A percentile compares a stretch with the other conserved stretches of the same genome.
Evolutionary conservation across 2,329 filamentous ascomycete species (phyloP).

Genomic region (Amauroascus verrucosus): DNA sequence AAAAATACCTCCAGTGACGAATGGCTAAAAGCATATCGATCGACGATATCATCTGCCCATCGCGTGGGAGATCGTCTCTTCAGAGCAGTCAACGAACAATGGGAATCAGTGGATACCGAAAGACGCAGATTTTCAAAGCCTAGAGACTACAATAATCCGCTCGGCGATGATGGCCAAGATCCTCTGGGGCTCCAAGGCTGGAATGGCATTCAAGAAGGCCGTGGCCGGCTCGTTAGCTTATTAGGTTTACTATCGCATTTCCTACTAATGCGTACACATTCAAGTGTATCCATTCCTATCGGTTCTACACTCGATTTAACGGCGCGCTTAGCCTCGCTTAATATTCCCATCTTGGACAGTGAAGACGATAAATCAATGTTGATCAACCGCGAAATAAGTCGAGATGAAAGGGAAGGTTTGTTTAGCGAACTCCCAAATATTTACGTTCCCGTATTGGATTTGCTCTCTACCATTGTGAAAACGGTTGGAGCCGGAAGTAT

Average conservation of each 20-base stretch:
- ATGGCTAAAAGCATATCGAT: conserved; percentile 59
- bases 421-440: conserved; percentile 64
- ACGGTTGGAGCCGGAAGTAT: conserved; percentile 50
- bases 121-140: conserved; percentile 26
- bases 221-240: conserved; percentile 57
- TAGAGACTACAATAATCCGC: conserved; percentile 27
- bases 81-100: conserved; percentile 68
- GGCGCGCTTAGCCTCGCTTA: conserved; percentile 58
- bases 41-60: conserved; percentile 56
- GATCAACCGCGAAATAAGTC: conserved; percentile 59
- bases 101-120: conserved; percentile 55
- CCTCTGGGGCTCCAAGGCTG: conserved; percentile 52
- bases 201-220: conserved; percentile 64
- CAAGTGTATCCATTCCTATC: conserved; percentile 56
- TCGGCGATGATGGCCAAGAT: conserved; percentile 33
- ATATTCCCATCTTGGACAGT: conserved; percentile 40
- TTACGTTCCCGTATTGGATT: conserved; percentile 57
- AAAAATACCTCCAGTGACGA: conserved; percentile 69
- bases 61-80: conserved; percentile 65
- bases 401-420: conserved; percentile 72
- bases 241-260: conserved; percentile 55
- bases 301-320: conserved; percentile 58
- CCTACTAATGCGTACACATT: conserved; percentile 54
- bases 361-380: conserved; percentile 40
- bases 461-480: conserved; percentile 49